A percentile compares a stretch with the other conserved stretches of the same genome.
Conservation (phyloP, 2,329 filamentous ascomycete species). For the Thelonectria rubi region DNA sequence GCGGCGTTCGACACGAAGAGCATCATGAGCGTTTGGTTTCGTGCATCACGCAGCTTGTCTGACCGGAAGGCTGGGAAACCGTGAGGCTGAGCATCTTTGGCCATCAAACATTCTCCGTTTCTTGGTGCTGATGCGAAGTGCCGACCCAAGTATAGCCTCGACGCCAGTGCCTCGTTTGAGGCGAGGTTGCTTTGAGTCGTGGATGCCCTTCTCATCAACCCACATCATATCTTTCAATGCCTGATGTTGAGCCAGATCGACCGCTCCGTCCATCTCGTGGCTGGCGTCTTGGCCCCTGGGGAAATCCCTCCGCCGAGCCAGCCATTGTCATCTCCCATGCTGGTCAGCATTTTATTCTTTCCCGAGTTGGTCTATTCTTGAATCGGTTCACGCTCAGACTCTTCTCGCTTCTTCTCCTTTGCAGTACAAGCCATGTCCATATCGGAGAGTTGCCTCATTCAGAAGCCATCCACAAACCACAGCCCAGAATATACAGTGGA, state of each 20-base stretch:
- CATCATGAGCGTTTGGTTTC: neutral
- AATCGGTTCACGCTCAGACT: neutral
- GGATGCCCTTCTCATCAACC: no score
- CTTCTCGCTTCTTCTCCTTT: no score
- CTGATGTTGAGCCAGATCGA: neutral
- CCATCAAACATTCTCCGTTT: conserved; percentile 5
- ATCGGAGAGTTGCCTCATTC: neutral
- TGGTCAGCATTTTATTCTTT: neutral
- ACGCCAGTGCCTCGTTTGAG: neutral
- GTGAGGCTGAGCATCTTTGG: conserved; percentile 12
- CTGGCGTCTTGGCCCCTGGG: neutral
- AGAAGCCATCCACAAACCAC: neutral
- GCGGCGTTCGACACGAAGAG: neutral
- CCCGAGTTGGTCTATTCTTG: neutral
- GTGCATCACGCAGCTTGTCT: conserved; percentile 4
- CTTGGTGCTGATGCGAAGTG: neutral
- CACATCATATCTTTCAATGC: no score
- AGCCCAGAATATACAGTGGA: no score
- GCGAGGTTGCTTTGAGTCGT: neutral
- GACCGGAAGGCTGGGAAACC: conserved; percentile 2
- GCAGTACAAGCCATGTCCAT: neutral
- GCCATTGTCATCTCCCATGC: neutral
- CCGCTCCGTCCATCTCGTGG: neutral
- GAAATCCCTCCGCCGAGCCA: neutral
- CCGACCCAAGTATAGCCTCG: neutral